Base-by-base conservation (phyloP, 192 early-diverging fungal genomes). In the Coemansia sp. region DNA sequence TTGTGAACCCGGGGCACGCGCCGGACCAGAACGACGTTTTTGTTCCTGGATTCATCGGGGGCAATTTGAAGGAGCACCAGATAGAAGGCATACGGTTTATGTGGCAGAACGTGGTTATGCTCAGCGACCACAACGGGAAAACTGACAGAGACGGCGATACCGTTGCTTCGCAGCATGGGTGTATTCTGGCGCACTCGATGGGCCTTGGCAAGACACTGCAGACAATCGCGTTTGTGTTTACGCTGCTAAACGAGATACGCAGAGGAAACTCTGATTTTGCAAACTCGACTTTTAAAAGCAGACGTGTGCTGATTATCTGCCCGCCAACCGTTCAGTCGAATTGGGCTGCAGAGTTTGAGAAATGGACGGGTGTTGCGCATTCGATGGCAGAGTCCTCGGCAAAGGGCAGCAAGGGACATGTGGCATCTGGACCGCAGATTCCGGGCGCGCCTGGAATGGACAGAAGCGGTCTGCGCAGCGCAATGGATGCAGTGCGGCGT, bases 131-230 rank as follows among this genome's bases (percentile, higher is more conserved):
- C 10, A 38, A 38, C 36, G 7, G 10, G 36, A 38, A 38, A 38
- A 25, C 22, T 0, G 22, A 25, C 22, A 25, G 22, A 25, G 22
- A 25, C 22, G 22, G 22, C 0, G 22, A 25, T 1, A 25, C 22
- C 22, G 0, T 25, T 25, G 22, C 22, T 25, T 25, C 22, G 22
- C 36, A 38, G 36, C 36, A 38, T 38, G 36, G 36, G 10, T 38
- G 36, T 38, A 1, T 38, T 8, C 36, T 38, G 36, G 36, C 36
- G 36, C 36, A 38, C 55, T 83, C 86, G 10, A 94, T 95, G 93
- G 93, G 94, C 0, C 77, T 96, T 22, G 93, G 92, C 57, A 93
- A 94, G 73, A 94, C 93, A 0, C 73, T 94, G 14, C 91, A 94
- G 67, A 82, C 86, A 10, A 87, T 96, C 63, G 67, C 86, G 0